phyloP scores from a whole-genome alignment of 345 rosid genomes.

The Brassica juncea region DNA sequence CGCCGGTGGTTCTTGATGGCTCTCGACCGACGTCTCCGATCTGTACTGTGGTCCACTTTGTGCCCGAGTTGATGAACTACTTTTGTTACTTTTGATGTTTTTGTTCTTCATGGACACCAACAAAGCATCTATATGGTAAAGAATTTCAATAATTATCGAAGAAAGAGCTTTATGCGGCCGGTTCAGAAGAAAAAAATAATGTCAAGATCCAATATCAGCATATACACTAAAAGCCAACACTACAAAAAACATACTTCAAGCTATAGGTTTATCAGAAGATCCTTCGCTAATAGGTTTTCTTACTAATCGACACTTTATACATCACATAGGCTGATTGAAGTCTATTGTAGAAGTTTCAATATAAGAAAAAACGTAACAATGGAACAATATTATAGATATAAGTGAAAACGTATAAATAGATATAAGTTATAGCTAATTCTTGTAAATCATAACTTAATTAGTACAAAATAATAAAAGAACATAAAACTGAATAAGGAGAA shows the following conservation, averaged over 20 bases:
- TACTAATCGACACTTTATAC: not conserved
- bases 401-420: not conserved
- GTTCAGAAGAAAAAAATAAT: not conserved
- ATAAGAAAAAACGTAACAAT: not conserved
- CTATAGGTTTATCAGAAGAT: not conserved
- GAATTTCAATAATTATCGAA: conserved; percentile 3
- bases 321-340: not conserved
- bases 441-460: not conserved
- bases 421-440: not conserved
- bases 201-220: not conserved
- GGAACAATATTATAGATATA: not conserved
- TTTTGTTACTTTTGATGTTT: conserved; percentile 27
- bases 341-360: not conserved
- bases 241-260: not conserved
- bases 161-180: not conserved
- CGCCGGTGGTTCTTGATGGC: conserved; percentile 45
- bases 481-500: not conserved
- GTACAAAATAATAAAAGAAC: not conserved
- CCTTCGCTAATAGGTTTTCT: not conserved
- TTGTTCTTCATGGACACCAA: conserved; percentile 39
- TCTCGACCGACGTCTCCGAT: conserved; percentile 43
- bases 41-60: conserved; percentile 39
- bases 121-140: conserved; percentile 40
- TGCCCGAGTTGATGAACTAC: conserved; percentile 39
- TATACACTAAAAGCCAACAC: not conserved